phyloP scores from a whole-genome alignment of 1,284 basidiomycete species.

The Heterobasidion annosum region DNA sequence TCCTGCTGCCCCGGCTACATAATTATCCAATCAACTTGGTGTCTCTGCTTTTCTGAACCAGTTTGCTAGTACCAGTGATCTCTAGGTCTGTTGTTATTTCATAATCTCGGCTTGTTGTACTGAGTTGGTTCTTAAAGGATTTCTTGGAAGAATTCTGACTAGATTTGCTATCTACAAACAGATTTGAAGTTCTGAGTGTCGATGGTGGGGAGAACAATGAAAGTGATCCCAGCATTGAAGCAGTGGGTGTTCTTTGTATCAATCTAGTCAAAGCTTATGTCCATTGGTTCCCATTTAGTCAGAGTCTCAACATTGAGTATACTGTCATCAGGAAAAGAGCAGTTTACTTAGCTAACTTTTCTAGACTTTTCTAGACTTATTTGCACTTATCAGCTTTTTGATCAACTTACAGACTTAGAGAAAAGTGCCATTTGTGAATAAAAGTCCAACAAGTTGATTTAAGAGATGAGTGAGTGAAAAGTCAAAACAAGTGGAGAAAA shows the following conservation, averaged over 20 bases:
- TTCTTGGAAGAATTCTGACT: conserved; percentile 14
- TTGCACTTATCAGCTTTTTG: too few relatives aligned
- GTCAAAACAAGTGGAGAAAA: too few relatives aligned
- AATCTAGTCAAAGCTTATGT: background rate
- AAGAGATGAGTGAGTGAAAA: too few relatives aligned
- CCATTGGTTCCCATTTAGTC: background rate
- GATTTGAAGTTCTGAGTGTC: conserved; percentile 4
- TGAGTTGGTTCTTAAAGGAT: conserved; percentile 1
- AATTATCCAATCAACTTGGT: conserved; percentile 16
- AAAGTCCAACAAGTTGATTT: too few relatives aligned
- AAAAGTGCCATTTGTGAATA: too few relatives aligned
- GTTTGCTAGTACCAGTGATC: background rate
- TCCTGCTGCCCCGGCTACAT: conserved; percentile 20
- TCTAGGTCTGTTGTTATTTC: background rate
- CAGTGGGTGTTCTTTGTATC: conserved; percentile 27
- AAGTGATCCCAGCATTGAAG: conserved; percentile 3
- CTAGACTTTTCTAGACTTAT: too few relatives aligned
- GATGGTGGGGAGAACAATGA: background rate
- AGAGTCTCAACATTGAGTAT: conserved; percentile 5
- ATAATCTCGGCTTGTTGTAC: background rate
- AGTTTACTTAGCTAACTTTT: too few relatives aligned
- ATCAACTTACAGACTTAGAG: too few relatives aligned
- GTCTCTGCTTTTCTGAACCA: conserved; percentile 23
- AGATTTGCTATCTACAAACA: conserved; percentile 18
- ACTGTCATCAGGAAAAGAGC: background rate